These are phyloP conservation scores for Cetradonia linearis DNA, from an alignment of 495 filamentous ascomycete genomes.

Conservation along the genomic window DNA sequence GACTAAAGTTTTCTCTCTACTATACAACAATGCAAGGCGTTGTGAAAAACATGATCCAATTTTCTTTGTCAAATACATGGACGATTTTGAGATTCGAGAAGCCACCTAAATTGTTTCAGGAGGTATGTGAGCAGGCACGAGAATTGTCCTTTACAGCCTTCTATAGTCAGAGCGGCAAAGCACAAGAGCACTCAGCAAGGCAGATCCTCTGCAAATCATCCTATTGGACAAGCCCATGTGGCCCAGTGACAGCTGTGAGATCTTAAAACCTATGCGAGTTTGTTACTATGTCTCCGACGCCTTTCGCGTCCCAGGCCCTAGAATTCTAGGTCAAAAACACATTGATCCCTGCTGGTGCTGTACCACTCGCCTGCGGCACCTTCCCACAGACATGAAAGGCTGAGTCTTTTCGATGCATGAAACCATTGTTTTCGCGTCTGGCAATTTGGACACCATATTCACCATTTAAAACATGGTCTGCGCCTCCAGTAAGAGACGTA, in stretches of 20 bases:
- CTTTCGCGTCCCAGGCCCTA: neutral
- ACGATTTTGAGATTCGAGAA: neutral
- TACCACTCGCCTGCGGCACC: neutral
- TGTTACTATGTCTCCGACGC: neutral
- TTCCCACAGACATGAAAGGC: neutral
- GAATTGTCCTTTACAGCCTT: neutral
- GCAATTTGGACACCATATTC: neutral
- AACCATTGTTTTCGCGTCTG: neutral
- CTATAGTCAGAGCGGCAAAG: neutral
- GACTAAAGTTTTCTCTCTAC: neutral
- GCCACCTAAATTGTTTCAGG: neutral
- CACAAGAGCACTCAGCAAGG: neutral
- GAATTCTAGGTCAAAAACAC: neutral
- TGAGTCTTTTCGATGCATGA: neutral
- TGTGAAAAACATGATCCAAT: neutral
- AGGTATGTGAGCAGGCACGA: neutral
- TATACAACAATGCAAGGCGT: neutral
- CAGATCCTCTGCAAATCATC: neutral
- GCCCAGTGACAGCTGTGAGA: neutral
- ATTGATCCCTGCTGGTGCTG: neutral
- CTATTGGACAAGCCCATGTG: neutral
- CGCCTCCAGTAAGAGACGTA: neutral
- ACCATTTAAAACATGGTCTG: neutral
- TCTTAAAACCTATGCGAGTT: no score
- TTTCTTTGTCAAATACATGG: no score